phyloP scores from a whole-genome alignment of 2,329 filamentous ascomycete genomes.

The Alternaria triticimaculans region DNA sequence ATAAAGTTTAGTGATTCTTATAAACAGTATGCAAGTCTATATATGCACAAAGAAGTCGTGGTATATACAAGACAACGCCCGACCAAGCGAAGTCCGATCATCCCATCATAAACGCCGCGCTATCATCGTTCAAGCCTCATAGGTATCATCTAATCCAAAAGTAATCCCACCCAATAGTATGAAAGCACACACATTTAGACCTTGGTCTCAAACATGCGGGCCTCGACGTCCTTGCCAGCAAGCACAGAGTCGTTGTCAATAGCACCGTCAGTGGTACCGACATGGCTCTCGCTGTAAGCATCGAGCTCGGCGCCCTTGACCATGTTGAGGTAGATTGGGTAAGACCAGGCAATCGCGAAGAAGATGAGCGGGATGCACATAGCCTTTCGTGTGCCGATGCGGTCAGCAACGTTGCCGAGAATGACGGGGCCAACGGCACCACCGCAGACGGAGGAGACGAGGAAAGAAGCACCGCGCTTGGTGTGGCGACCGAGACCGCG shows the following conservation, averaged over 20 bases:
- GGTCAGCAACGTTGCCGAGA: constrained; percentile 45
- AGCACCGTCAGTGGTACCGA: constrained; percentile 33
- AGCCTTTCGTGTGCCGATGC: constrained; percentile 40
- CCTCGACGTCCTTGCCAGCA: constrained; percentile 34
- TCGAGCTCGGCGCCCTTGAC: constrained; percentile 45
- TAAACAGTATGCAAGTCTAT: background rate
- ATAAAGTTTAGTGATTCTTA: background rate
- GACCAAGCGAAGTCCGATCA: background rate
- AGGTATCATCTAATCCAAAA: background rate
- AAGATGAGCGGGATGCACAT: constrained; percentile 48
- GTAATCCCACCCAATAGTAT: background rate
- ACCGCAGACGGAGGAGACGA: constrained; percentile 47
- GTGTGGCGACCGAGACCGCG: constrained; percentile 50
- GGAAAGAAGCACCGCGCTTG: constrained; percentile 49
- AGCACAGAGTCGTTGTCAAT: constrained; percentile 35
- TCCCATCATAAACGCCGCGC: background rate
- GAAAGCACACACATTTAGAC: background rate
- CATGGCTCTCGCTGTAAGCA: constrained; percentile 42
- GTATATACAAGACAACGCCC: constrained; percentile 1
- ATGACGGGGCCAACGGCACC: constrained; percentile 47
- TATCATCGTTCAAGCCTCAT: background rate
- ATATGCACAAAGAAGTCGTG: background rate
- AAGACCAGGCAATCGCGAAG: constrained; percentile 46
- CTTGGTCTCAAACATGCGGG: constrained; percentile 25
- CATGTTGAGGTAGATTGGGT: constrained; percentile 47